These are phyloP conservation scores for Davidsoniella virescens DNA, from an alignment of 2,329 filamentous ascomycete genomes.

Conservation along the genomic window DNA sequence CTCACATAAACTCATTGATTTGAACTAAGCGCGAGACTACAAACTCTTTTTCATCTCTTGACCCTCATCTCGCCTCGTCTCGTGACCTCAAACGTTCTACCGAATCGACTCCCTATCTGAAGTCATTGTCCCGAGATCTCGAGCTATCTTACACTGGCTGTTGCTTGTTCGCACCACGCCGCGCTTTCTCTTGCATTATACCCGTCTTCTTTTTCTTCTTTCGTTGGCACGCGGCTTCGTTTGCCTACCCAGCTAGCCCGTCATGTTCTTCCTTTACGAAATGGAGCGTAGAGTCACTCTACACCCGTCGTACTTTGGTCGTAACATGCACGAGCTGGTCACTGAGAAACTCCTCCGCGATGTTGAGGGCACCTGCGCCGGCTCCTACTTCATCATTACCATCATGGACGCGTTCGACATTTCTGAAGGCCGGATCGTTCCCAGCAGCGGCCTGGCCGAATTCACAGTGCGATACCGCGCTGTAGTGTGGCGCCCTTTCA, in stretches of 20 bases:
- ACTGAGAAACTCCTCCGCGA: slow-evolving; percentile 79
- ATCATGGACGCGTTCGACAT: slow-evolving; percentile 96
- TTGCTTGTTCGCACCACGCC: too few species aligned
- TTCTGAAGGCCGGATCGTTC: slow-evolving; percentile 80
- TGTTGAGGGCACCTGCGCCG: slow-evolving; percentile 88
- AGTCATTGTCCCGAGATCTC: neutral
- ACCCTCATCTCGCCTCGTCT: too few species aligned
- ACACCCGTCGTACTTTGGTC: slow-evolving; percentile 92
- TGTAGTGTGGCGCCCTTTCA: slow-evolving; percentile 95
- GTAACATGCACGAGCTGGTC: slow-evolving; percentile 82
- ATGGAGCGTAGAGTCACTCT: slow-evolving; percentile 88
- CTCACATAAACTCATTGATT: too few species aligned
- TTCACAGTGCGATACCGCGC: slow-evolving; percentile 92
- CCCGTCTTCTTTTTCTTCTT: too few species aligned
- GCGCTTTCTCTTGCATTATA: too few species aligned
- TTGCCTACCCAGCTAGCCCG: slow-evolving; percentile 15
- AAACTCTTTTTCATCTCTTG: too few species aligned
- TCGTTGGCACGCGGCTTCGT: neutral
- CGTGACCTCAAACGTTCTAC: too few species aligned
- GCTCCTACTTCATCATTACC: slow-evolving; percentile 93
- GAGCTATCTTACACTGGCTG: too few species aligned
- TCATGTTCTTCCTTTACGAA: slow-evolving; percentile 97
- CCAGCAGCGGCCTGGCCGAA: slow-evolving; percentile 79
- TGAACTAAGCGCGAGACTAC: too few species aligned
- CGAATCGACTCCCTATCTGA: neutral